phyloP scores from a whole-genome alignment of 352 stramenopile genomes.

The Phytophthora kernoviae region DNA sequence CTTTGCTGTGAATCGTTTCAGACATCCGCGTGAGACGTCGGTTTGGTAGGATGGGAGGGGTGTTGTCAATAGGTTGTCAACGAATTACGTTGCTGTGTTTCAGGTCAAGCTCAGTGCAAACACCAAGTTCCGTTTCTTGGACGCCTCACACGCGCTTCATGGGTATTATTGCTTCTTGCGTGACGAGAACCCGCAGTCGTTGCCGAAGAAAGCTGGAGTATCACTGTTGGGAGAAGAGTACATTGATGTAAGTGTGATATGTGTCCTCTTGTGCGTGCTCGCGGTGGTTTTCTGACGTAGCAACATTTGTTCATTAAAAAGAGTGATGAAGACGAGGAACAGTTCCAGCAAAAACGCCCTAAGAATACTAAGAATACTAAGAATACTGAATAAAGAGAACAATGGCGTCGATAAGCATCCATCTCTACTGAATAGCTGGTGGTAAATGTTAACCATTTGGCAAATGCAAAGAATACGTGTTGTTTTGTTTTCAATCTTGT shows the following conservation, averaged over 20 bases:
- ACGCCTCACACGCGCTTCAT: conserved; percentile 33
- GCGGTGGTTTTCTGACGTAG: neutral
- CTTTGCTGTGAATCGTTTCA: neutral
- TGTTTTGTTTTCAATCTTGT: conserved; percentile 1
- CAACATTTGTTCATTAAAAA: conserved; percentile 6
- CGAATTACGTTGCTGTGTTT: neutral
- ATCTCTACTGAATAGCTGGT: neutral
- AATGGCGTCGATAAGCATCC: conserved; percentile 1
- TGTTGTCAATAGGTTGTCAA: conserved; percentile 2
- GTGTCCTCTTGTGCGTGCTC: neutral
- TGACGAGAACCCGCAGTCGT: conserved; percentile 35
- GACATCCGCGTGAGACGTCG: no score
- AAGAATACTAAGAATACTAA: neutral
- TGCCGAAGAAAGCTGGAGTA: neutral
- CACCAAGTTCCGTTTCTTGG: conserved; percentile 46
- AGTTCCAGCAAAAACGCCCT: neutral
- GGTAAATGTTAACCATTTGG: no score
- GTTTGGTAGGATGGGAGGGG: no score
- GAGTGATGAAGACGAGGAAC: conserved; percentile 21
- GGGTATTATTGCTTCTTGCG: conserved; percentile 55
- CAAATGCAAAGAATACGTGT: neutral
- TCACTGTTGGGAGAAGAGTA: conserved; percentile 53
- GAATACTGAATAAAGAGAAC: neutral
- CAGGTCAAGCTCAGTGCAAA: conserved; percentile 47
- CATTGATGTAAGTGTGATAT: conserved; percentile 28